Evolutionary conservation across 2,329 filamentous ascomycete genomes (phyloP), one percentile per base, ranked within the genome.

Genomic region (Hymenoscyphus fraxineus): DNA sequence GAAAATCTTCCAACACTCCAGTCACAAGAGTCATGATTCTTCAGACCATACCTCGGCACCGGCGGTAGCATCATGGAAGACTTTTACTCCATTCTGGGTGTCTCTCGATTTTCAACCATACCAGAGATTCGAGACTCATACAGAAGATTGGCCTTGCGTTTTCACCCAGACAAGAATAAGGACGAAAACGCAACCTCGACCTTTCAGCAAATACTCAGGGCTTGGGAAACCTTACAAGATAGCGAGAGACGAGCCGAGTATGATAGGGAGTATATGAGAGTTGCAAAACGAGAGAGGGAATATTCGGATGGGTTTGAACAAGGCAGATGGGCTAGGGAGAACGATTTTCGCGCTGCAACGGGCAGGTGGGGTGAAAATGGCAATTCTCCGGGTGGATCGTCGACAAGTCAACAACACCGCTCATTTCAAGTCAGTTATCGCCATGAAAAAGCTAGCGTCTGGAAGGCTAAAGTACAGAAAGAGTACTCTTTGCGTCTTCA

Each of bases 191-290:
- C 62, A 7, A 64, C 65, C 12, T 62, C 65, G 19, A 65, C 64
- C 4, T 72, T 71, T 22, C 69, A 71, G 38, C 55, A 54, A 31
- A 40, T 72, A 6, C 64, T 39, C 12, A 61, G 59, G 40, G 70
- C 70, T 2, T 72, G 70, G 70, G 70, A 72, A n/a, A 61, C 59
- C 3, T 47, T 71, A 35, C 63, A 63, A 56, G 69, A 71, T 63
- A 15, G 51, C 4, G 51, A 19, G 2, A 69, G 57, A 41, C 60
- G 70, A 59, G 64, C 64, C 12, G 63, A 66, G 27, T 72, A 71
- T 61, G 69, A 72, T 62, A 40, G 60, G 9, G 54, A 63, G n/a
- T 66, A 64, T 55, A 59, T 65, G 51, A 60, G 32, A 56, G 59
- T 60, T 39, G 61, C 65, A 16, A 44, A 54, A 38, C 61, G 58